phyloP scores from a whole-genome alignment of 306 rosid genomes.

The Dalbergia oliveri region DNA sequence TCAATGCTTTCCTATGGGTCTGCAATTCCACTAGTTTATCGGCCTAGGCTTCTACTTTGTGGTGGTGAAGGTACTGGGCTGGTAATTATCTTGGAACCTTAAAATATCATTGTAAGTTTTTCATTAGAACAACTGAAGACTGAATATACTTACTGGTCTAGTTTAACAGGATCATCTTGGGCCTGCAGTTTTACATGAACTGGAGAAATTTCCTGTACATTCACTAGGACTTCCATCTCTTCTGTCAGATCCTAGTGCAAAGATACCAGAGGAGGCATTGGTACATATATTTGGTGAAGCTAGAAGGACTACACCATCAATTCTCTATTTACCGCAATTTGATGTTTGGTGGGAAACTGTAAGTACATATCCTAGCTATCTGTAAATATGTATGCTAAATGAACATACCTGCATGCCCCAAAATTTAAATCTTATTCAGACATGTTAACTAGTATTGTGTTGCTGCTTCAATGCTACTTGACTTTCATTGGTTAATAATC shows the following conservation, averaged over 20 bases:
- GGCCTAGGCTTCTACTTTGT: slow-evolving; percentile 92
- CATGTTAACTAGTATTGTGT: slow-evolving; percentile 21
- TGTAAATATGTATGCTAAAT: slow-evolving; percentile 37
- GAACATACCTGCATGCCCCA: slow-evolving; percentile 34
- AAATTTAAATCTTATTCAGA: slow-evolving; percentile 29
- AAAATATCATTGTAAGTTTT: slow-evolving; percentile 39
- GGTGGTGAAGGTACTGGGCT: slow-evolving; percentile 96
- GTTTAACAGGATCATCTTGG: slow-evolving; percentile 99
- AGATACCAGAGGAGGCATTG: slow-evolving; percentile 95
- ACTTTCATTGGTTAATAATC: slow-evolving; percentile 45
- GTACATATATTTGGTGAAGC: slow-evolving; percentile 99
- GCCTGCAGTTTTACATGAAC: slow-evolving; percentile 95
- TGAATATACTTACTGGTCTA: slow-evolving; percentile 95
- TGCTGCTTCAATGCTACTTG: slow-evolving; percentile 41
- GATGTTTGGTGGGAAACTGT: slow-evolving; percentile 98
- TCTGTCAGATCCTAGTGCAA: slow-evolving; percentile 98
- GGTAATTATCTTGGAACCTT: slow-evolving; percentile 77
- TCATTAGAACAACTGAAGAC: slow-evolving; percentile 51
- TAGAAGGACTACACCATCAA: slow-evolving; percentile 92
- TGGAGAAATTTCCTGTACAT: slow-evolving; percentile 97
- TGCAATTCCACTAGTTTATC: slow-evolving; percentile 90
- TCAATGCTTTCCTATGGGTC: slow-evolving; percentile 92
- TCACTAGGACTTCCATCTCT: slow-evolving; percentile 94
- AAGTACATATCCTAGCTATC: slow-evolving; percentile 54
- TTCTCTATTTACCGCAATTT: slow-evolving; percentile 92